Evolutionary conservation across 176 grass and related monocot species (phyloP).

Genomic region (Bromus sterilis): DNA sequence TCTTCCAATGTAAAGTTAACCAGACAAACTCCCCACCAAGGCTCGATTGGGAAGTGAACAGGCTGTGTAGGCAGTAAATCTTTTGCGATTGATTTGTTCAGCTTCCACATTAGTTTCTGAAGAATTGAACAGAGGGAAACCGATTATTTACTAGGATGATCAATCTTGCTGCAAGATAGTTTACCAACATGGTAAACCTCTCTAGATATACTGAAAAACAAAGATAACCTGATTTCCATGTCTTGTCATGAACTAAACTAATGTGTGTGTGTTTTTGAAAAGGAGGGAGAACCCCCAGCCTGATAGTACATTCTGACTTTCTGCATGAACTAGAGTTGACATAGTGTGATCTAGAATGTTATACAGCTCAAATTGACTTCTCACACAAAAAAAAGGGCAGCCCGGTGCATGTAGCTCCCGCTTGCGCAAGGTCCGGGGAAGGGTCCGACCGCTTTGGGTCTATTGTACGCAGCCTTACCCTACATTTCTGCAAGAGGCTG

Average conservation of each 20-base stretch:
- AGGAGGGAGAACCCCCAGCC: background rate
- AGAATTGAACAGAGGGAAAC: conserved; percentile 27
- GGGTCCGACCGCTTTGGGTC: too few species aligned
- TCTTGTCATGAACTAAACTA: background rate
- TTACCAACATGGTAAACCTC: background rate
- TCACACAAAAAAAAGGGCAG: background rate
- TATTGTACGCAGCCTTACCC: too few species aligned
- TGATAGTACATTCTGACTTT: background rate
- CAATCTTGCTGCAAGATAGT: background rate
- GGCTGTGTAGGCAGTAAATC: conserved; percentile 91
- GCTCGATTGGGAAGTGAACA: conserved; percentile 75
- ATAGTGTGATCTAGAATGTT: background rate
- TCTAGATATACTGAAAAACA: background rate
- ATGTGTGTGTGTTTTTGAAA: background rate
- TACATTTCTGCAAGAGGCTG: too few species aligned
- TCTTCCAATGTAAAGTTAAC: conserved; percentile 99
- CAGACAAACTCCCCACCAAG: conserved; percentile 99
- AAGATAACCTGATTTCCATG: conserved; percentile 11
- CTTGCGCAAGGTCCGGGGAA: too few species aligned
- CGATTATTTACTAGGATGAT: conserved; percentile 5
- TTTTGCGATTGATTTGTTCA: conserved; percentile 99
- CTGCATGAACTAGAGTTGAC: background rate
- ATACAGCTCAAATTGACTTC: conserved; percentile 6
- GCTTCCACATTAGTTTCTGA: conserved; percentile 99
- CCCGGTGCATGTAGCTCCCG: too few species aligned